Conservation (phyloP, 2,329 filamentous ascomycete genomes). For the Colletotrichum filicis region DNA sequence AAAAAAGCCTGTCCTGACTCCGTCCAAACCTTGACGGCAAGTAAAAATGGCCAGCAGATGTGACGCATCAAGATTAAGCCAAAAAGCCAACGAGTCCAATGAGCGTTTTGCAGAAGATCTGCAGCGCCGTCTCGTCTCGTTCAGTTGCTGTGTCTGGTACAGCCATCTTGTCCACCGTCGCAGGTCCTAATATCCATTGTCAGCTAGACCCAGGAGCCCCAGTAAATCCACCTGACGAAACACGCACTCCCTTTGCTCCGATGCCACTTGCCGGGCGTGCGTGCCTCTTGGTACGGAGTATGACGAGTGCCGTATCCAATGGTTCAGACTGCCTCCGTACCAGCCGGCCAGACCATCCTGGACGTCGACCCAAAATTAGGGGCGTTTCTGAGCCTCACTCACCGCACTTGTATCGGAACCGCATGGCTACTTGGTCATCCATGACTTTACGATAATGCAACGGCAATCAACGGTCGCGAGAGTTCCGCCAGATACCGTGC, state of each 20-base stretch:
- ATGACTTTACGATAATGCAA: not conserved
- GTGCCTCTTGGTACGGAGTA: slow-evolving; percentile 15
- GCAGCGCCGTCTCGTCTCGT: not conserved
- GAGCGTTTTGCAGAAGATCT: not conserved
- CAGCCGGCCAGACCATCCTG: slow-evolving; percentile 25
- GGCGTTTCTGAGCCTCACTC: slow-evolving; percentile 16
- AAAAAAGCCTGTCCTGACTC: slow-evolving; percentile 17
- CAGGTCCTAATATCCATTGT: slow-evolving; percentile 10
- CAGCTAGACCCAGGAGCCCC: slow-evolving; percentile 19
- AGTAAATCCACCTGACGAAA: slow-evolving; percentile 24
- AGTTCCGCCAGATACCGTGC: not conserved
- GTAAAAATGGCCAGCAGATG: slow-evolving; percentile 18
- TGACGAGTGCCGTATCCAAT: slow-evolving; percentile 19
- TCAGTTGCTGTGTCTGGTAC: not conserved
- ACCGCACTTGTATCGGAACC: slow-evolving; percentile 6
- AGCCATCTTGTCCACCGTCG: slow-evolving; percentile 8
- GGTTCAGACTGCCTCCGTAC: slow-evolving; percentile 9
- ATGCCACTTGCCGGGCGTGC: slow-evolving; percentile 24
- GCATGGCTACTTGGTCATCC: not conserved
- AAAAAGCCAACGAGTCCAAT: not conserved
- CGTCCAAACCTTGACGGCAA: slow-evolving; percentile 17
- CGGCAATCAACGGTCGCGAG: not conserved
- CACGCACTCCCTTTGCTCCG: slow-evolving; percentile 22
- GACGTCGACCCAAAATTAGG: not conserved
- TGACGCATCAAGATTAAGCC: not conserved